Evolutionary conservation across 176 grass and related monocot genomes (phyloP).

Genomic region (Eremochloa ophiuroides): DNA sequence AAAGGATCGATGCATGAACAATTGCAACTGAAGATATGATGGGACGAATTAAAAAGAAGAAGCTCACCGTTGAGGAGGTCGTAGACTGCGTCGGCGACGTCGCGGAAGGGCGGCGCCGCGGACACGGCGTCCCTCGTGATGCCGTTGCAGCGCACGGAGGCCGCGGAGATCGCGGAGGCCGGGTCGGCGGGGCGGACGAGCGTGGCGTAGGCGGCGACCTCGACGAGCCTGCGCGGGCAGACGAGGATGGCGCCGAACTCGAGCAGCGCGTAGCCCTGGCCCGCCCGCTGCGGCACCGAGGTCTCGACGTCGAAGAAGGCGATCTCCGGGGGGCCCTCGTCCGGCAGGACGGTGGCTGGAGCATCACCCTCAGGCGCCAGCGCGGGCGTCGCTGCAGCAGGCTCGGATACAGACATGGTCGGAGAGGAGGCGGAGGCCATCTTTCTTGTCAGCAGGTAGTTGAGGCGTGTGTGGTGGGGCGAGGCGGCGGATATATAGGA

Average conservation of each 20-base stretch:
- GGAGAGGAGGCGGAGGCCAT: background rate
- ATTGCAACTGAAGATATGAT: background rate
- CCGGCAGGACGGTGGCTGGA: slow-evolving; percentile 1
- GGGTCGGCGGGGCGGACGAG: slow-evolving; percentile 75
- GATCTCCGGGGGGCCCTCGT: slow-evolving; percentile 45
- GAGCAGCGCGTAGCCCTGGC: slow-evolving; percentile 63
- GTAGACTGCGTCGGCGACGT: slow-evolving; percentile 69
- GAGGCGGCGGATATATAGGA: background rate
- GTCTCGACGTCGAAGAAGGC: slow-evolving; percentile 99
- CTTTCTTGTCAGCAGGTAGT: background rate
- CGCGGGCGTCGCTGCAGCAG: background rate
- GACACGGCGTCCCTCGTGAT: slow-evolving; percentile 70
- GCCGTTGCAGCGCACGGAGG: slow-evolving; percentile 83
- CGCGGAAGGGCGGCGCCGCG: slow-evolving; percentile 53
- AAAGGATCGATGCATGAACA: background rate
- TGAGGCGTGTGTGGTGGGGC: background rate
- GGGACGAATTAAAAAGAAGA: background rate
- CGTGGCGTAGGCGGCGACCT: slow-evolving; percentile 77
- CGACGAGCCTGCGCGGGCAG: slow-evolving; percentile 71
- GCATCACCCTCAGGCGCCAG: background rate
- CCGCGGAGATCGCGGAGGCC: slow-evolving; percentile 44
- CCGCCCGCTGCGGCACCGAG: slow-evolving; percentile 54
- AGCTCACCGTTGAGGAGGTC: slow-evolving; percentile 69
- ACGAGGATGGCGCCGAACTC: slow-evolving; percentile 95
- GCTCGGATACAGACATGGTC: background rate